These are phyloP conservation scores for Diplodia intermedia DNA, from an alignment of 2,329 filamentous ascomycete genomes.

Conservation along the genomic window DNA sequence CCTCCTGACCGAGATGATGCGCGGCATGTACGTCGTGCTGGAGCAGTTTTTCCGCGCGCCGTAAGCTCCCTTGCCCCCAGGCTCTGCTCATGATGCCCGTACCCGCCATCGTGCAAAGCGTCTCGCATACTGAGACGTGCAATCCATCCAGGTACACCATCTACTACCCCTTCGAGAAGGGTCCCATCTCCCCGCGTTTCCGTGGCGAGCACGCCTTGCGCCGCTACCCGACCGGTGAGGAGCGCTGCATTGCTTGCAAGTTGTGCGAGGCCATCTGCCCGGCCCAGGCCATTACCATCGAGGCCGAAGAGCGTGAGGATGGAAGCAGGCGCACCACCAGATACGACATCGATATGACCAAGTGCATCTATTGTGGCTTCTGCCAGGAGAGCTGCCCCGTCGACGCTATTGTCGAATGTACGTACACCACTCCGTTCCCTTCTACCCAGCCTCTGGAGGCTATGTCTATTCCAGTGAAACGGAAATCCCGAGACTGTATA, in stretches of 20 bases:
- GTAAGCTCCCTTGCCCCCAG: conserved; percentile 64
- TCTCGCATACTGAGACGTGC: conserved; percentile 2
- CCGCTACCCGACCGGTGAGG: conserved; percentile 95
- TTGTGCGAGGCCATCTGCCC: conserved; percentile 98
- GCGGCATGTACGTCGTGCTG: conserved; percentile 96
- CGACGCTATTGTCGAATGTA: conserved; percentile 85
- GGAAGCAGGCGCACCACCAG: conserved; percentile 93
- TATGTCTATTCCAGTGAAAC: neutral
- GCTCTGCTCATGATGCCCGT: conserved; percentile 1
- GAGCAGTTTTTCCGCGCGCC: conserved; percentile 99
- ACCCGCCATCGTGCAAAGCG: neutral
- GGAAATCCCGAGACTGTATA: neutral
- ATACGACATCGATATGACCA: conserved; percentile 99
- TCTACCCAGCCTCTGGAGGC: too few relatives aligned
- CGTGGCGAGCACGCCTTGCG: conserved; percentile 96
- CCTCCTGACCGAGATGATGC: conserved; percentile 91
- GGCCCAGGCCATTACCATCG: conserved; percentile 97
- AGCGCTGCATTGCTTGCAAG: conserved; percentile 99
- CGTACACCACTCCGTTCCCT: conserved; percentile 38
- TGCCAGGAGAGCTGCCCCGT: conserved; percentile 99
- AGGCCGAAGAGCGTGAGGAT: conserved; percentile 96
- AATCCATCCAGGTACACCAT: conserved; percentile 82
- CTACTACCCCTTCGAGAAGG: conserved; percentile 98
- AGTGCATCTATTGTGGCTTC: conserved; percentile 99
- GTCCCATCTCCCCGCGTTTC: conserved; percentile 96